These are phyloP conservation scores for Trifolium repens DNA, from an alignment of 306 rosid genomes.

Conservation along the genomic window DNA sequence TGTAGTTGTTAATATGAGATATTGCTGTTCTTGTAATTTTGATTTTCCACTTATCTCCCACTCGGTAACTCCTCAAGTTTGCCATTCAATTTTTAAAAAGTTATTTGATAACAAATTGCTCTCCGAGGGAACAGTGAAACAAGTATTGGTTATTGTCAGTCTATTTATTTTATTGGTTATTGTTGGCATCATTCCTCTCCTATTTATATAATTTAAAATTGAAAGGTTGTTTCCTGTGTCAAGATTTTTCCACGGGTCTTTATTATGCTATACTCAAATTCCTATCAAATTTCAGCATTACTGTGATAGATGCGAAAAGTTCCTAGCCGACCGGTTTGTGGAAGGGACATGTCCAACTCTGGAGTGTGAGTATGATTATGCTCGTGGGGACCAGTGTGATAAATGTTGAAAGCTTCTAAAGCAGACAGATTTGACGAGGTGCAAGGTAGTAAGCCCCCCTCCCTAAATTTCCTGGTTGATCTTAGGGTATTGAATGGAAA, in stretches of 20 bases:
- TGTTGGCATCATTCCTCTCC: neutral
- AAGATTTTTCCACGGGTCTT: conserved; percentile 7
- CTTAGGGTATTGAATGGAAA: no score
- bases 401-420: conserved; percentile 91
- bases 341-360: conserved; percentile 86
- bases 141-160: conserved; percentile 56
- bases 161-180: no score
- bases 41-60: neutral
- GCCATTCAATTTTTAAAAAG: no score
- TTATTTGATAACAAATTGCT: no score
- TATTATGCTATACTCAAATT: conserved; percentile 27
- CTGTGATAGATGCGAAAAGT: conserved; percentile 78
- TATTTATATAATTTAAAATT: conserved; percentile 4
- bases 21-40: neutral
- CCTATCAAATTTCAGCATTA: conserved; percentile 68
- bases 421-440: conserved; percentile 83
- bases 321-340: conserved; percentile 90
- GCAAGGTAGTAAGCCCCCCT: conserved; percentile 64
- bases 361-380: conserved; percentile 86
- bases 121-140: no score
- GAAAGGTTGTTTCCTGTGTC: conserved; percentile 7
- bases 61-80: no score
- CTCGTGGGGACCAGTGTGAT: conserved; percentile 97
- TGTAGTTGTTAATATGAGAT: no score
- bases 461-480: neutral